Evolutionary conservation across 2,329 filamentous ascomycete genomes (phyloP).

Genomic region (Xylariaceae sp.): DNA sequence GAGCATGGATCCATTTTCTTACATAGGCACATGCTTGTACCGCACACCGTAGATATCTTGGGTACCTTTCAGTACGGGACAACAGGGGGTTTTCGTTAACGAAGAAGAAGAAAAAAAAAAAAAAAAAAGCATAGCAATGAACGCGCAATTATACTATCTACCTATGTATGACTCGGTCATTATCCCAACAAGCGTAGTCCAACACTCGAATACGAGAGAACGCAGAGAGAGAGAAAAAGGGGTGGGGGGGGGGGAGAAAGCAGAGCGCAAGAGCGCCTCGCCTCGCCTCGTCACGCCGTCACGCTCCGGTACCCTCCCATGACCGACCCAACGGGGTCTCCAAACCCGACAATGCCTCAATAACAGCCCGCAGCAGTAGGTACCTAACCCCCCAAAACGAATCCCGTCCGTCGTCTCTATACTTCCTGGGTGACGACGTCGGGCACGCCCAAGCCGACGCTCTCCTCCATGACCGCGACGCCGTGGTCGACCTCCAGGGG

Average conservation of each 20-base stretch:
- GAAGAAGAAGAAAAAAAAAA: background rate
- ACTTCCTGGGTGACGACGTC: conserved; percentile 44
- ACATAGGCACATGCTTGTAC: too few relatives aligned
- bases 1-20: too few relatives aligned
- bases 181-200: background rate
- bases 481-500: conserved; percentile 53
- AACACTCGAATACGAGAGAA: background rate
- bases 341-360: background rate
- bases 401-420: background rate
- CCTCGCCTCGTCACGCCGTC: too few relatives aligned
- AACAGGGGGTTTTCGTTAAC: too few relatives aligned
- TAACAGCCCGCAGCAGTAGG: background rate
- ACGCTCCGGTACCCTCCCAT: too few relatives aligned
- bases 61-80: too few relatives aligned
- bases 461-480: conserved; percentile 60
- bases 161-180: background rate
- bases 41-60: too few relatives aligned
- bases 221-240: background rate
- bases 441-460: conserved; percentile 49
- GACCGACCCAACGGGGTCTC: too few relatives aligned
- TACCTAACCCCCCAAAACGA: background rate
- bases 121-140: background rate
- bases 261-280: too few relatives aligned
- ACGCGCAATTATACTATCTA: background rate
- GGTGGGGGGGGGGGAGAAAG: too few relatives aligned